phyloP scores from a whole-genome alignment of 352 stramenopile genomes.

The Pilasporangium apinafurcum region DNA sequence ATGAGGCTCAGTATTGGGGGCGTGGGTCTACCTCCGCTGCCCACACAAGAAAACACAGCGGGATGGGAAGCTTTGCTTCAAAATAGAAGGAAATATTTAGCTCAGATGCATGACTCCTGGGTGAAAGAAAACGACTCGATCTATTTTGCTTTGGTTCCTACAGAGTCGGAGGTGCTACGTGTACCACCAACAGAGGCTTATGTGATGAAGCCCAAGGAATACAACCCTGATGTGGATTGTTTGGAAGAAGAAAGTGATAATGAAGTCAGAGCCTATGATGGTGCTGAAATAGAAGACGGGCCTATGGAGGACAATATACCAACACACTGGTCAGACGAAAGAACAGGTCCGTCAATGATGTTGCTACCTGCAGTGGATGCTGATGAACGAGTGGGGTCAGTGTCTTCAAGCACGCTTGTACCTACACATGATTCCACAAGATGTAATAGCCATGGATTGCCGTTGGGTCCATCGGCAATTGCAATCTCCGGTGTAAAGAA shows the following conservation, averaged over 20 bases:
- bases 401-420: no score
- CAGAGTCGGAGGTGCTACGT: slow-evolving; percentile 11
- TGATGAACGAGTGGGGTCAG: no score
- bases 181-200: slow-evolving; percentile 11
- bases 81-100: slow-evolving; percentile 8
- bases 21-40: slow-evolving; percentile 8
- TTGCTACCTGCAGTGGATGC: no score
- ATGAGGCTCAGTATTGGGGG: slow-evolving; percentile 14
- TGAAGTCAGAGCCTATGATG: slow-evolving; percentile 1
- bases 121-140: slow-evolving; percentile 21
- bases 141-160: slow-evolving; percentile 20
- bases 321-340: no score
- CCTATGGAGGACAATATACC: no score
- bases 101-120: slow-evolving; percentile 3
- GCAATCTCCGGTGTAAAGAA: no score
- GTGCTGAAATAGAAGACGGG: not conserved
- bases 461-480: no score
- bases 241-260: not conserved
- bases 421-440: no score
- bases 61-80: slow-evolving; percentile 3
- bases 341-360: no score
- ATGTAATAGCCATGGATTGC: no score
- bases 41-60: slow-evolving; percentile 4
- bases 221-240: not conserved
- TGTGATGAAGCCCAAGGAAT: slow-evolving; percentile 21